These are phyloP conservation scores for Scedosporium aurantiacum DNA, from an alignment of 2,329 filamentous ascomycete species.

Conservation along the genomic window DNA sequence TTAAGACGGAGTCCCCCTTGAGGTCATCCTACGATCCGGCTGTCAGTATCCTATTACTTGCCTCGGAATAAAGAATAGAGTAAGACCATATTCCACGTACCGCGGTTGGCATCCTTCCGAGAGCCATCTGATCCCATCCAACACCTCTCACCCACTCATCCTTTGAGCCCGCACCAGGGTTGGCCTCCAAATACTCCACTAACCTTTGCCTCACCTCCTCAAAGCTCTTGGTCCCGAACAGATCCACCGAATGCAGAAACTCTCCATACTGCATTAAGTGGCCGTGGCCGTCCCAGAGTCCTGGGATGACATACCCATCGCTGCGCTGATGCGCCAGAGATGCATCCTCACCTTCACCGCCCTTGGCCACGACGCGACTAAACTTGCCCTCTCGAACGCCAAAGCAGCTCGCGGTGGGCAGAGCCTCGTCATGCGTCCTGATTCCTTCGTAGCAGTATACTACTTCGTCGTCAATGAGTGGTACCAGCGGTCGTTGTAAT, in stretches of 20 bases:
- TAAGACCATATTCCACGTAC: constrained; percentile 26
- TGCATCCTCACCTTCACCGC: constrained; percentile 18
- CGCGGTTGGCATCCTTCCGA: constrained; percentile 55
- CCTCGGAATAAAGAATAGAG: background rate
- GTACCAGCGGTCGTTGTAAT: background rate
- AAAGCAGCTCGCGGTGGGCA: constrained; percentile 41
- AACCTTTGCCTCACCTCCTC: constrained; percentile 43
- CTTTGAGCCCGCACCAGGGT: constrained; percentile 39
- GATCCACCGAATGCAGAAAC: constrained; percentile 52
- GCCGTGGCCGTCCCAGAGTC: constrained; percentile 61
- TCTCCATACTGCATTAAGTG: constrained; percentile 57
- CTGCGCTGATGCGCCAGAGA: background rate
- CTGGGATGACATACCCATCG: constrained; percentile 48
- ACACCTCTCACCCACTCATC: constrained; percentile 54
- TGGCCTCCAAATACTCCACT: constrained; percentile 34
- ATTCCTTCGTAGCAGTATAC: constrained; percentile 28
- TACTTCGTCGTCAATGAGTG: background rate
- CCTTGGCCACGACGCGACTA: constrained; percentile 31
- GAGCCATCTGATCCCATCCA: constrained; percentile 59
- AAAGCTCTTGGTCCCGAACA: constrained; percentile 48
- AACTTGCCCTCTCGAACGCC: constrained; percentile 41
- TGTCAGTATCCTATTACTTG: background rate
- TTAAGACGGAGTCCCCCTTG: constrained; percentile 37
- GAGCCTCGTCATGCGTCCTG: constrained; percentile 22
- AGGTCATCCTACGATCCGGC: constrained; percentile 30